phyloP scores from a whole-genome alignment of 768 basidiomycete genomes.

The Panellus pusillus region DNA sequence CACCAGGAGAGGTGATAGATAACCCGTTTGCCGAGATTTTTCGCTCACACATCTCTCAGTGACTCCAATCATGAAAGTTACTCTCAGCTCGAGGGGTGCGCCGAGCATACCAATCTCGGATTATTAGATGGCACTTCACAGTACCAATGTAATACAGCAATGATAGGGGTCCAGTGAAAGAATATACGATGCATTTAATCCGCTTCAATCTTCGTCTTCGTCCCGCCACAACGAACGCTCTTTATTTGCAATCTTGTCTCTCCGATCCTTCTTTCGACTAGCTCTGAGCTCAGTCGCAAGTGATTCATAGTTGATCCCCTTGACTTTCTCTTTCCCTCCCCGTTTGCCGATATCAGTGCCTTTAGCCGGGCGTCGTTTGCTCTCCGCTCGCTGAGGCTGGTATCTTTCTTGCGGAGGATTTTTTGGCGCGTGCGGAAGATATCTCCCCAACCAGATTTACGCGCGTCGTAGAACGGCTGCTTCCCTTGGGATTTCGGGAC shows the following conservation, averaged over 20 bases:
- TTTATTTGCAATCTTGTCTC: constrained; percentile 20
- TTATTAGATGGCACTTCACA: constrained; percentile 39
- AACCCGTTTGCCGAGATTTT: not conserved
- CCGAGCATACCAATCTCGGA: constrained; percentile 90
- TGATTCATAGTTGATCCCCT: constrained; percentile 36
- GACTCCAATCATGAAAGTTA: constrained; percentile 75
- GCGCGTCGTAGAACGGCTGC: constrained; percentile 91
- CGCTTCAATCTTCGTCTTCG: not conserved
- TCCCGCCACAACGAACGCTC: not conserved
- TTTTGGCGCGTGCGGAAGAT: constrained; percentile 86
- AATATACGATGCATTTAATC: not conserved
- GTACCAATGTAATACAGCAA: too few species aligned
- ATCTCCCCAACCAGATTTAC: constrained; percentile 94
- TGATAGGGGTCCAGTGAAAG: not conserved
- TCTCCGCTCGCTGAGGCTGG: constrained; percentile 36
- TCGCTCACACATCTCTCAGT: constrained; percentile 38
- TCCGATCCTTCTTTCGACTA: constrained; percentile 35
- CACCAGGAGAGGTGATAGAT: constrained; percentile 44
- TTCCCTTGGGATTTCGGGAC: constrained; percentile 95
- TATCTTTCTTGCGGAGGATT: constrained; percentile 68
- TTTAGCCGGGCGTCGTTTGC: constrained; percentile 29
- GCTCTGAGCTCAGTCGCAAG: constrained; percentile 42
- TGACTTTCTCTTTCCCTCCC: constrained; percentile 29
- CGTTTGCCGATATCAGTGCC: constrained; percentile 63
- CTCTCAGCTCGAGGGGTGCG: constrained; percentile 83